A percentile compares a stretch with the other conserved stretches of the same genome.
Conservation (phyloP, 2,329 filamentous ascomycete species). For the Colletotrichum australisinense region DNA sequence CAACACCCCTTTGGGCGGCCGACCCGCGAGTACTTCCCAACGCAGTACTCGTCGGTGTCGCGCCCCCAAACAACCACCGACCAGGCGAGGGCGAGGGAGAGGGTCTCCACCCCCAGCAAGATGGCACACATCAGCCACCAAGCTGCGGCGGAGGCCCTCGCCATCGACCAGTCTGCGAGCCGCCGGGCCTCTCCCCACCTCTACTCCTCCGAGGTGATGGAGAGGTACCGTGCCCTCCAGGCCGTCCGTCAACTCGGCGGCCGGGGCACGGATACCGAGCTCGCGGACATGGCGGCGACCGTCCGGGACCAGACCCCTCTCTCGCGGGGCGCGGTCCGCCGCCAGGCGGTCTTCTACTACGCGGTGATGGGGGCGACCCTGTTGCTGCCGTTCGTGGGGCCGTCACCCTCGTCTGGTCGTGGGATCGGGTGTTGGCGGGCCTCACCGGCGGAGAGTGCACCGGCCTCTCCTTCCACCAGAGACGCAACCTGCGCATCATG, state of each 20-base stretch:
- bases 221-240: slow-evolving; percentile 6
- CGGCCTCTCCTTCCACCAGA: slow-evolving; percentile 24
- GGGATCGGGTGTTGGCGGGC: slow-evolving; percentile 1
- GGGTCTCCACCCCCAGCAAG: slow-evolving; percentile 3
- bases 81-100: not conserved
- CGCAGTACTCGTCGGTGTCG: slow-evolving; percentile 1
- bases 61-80: not conserved
- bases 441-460: slow-evolving; percentile 30
- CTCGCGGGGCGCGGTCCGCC: slow-evolving; percentile 11
- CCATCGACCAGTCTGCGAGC: slow-evolving; percentile 13
- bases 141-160: slow-evolving; percentile 12
- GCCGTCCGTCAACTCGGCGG: slow-evolving; percentile 21
- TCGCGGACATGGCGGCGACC: slow-evolving; percentile 28
- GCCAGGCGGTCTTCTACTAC: slow-evolving; percentile 17
- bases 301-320: slow-evolving; percentile 3
- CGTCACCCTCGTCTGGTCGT: slow-evolving; percentile 1
- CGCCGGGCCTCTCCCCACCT: slow-evolving; percentile 22
- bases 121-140: not conserved
- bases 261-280: slow-evolving; percentile 29
- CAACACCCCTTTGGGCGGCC: not conserved
- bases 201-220: not conserved
- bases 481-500: slow-evolving; percentile 28
- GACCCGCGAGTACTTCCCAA: slow-evolving; percentile 11
- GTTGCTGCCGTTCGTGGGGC: slow-evolving; percentile 16
- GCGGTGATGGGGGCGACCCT: slow-evolving; percentile 9